Conservation (phyloP, 2,329 filamentous ascomycete species). For the Ophiostoma ulmi region DNA sequence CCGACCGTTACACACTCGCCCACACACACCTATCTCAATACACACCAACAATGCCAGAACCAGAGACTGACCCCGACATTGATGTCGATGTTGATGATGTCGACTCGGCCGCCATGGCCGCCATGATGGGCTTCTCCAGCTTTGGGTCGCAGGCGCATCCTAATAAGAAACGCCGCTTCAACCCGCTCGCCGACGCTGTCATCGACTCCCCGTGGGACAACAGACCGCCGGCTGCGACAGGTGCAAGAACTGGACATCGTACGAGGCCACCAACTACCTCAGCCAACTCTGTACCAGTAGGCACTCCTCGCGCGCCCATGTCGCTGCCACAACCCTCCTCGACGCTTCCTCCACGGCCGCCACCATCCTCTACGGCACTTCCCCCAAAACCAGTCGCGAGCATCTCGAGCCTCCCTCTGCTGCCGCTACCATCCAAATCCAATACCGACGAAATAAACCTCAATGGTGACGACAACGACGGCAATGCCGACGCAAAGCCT, state of each 20-base stretch:
- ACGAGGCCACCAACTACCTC: constrained; percentile 1
- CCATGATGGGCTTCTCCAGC: constrained; percentile 66
- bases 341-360: background rate
- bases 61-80: constrained; percentile 19
- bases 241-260: background rate
- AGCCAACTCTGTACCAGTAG: constrained; percentile 9
- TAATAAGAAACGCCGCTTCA: constrained; percentile 64
- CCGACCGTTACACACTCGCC: background rate
- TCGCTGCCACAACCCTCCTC: constrained; percentile 9
- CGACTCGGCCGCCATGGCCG: constrained; percentile 55
- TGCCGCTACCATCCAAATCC: background rate
- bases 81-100: constrained; percentile 27
- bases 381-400: background rate
- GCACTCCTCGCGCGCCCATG: constrained; percentile 8
- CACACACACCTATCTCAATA: background rate
- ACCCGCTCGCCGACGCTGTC: constrained; percentile 50
- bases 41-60: background rate
- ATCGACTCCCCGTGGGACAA: constrained; percentile 33
- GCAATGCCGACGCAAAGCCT: constrained; percentile 34
- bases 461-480: constrained; percentile 34
- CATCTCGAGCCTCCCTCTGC: background rate
- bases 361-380: no score
- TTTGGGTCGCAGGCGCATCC: constrained; percentile 55
- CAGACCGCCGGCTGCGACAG: constrained; percentile 22
- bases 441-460: constrained; percentile 47